A percentile compares a stretch with the other conserved stretches of the same genome.
Conservation (phyloP, 495 filamentous ascomycete genomes). For the Symbiotaphrina buchneri region DNA sequence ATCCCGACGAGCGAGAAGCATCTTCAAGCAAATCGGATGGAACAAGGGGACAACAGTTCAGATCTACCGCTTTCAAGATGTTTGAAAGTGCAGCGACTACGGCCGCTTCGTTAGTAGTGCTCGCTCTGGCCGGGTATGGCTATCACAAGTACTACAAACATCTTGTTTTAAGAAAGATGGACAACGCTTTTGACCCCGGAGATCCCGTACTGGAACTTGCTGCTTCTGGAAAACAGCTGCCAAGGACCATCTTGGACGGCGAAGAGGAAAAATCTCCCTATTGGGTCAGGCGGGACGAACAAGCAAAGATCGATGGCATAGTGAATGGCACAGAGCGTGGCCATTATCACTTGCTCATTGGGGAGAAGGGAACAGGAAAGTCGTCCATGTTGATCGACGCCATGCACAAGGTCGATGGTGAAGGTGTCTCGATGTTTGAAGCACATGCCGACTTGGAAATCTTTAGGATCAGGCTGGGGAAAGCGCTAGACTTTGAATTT, state of each 20-base stretch:
- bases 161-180: slow-evolving; percentile 70
- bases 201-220: slow-evolving; percentile 83
- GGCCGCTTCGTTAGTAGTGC: slow-evolving; percentile 4
- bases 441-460: slow-evolving; percentile 90
- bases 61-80: slow-evolving; percentile 5
- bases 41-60: too few species aligned
- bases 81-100: slow-evolving; percentile 6
- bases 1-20: too few species aligned
- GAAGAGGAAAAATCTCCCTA: slow-evolving; percentile 30
- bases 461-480: slow-evolving; percentile 77
- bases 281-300: slow-evolving; percentile 70
- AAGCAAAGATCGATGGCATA: slow-evolving; percentile 54
- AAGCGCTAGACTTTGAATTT: slow-evolving; percentile 87
- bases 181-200: slow-evolving; percentile 78
- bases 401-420: slow-evolving; percentile 75
- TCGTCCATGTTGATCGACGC: slow-evolving; percentile 86
- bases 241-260: slow-evolving; percentile 9
- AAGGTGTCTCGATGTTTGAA: slow-evolving; percentile 80
- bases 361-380: slow-evolving; percentile 93
- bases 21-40: too few species aligned
- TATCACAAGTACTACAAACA: slow-evolving; percentile 83
- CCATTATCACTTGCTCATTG: slow-evolving; percentile 83
- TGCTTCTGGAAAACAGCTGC: slow-evolving; percentile 29
- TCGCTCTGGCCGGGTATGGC: slow-evolving; percentile 44
- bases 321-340: slow-evolving; percentile 43